Evolutionary conservation across 2,329 filamentous ascomycete genomes (phyloP), one percentile per base, ranked within the genome.

Genomic region (Calonectria henricotiae): DNA sequence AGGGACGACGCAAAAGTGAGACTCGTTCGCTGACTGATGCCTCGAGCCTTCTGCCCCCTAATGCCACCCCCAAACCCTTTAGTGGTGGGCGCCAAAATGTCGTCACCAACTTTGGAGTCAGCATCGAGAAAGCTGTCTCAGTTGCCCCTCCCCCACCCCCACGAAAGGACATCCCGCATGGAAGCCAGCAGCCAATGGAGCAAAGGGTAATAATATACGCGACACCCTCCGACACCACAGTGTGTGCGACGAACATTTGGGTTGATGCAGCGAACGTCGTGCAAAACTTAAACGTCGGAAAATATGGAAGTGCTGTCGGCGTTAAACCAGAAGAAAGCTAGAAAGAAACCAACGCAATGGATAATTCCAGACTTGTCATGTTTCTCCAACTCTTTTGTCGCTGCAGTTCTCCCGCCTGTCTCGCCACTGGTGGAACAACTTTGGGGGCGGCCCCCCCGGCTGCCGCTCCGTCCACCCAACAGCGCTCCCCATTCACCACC

Each of bases 401-500:
- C 17, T 32, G 51, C 51, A 17, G n/a, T 43, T 46, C 27, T 37
- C 8, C 41, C n/a, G 37, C 23, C 23, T 17, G 44, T 43, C 47
- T 43, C 60, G 41, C 70, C 63, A 77, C 65, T 73, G 72, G 72
- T 73, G 72, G 72, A 73, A 73, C 70, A 73, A 71, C 74, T 77
- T 77, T 77, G 75, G 75, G 75, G 75, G 75, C 62, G 44, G 35
- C 35, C 60, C 55, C 35, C 37, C 27, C 64, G 62, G 51, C 66
- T 70, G 37, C 69, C 65, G 51, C 20, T 25, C 69, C 72, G 61
- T 68, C 75, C 70, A 62, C 46, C 55, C 25, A 67, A 37, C 55
- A 32, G 35, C 44, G 32, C 30, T 25, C 27, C 47, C 47, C 55
- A 4, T 49, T 63, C 44, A 23, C 67, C 65, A 54, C 55, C 65